Evolutionary conservation across 805 yeast species (phyloP), one percentile per base, ranked within the genome.

Genomic region (Wickerhamiella cacticola): DNA sequence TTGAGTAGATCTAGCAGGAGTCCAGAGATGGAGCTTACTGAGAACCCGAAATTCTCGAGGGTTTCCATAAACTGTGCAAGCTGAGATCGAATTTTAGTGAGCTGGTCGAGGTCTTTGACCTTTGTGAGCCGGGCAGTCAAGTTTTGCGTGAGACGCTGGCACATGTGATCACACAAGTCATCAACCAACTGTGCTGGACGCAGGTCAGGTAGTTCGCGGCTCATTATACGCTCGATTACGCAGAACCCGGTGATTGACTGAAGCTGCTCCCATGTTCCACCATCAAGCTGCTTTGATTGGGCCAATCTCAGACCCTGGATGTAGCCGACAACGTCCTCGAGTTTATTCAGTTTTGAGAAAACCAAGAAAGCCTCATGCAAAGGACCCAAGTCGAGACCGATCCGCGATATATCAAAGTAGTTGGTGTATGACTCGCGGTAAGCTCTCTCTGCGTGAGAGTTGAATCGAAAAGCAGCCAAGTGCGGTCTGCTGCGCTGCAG

Each of bases 391-490:
- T 79, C 79, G 26, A 86, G 71, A 15, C 66, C 64, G 3, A 71
- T 55, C n/a, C 61, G 59, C 4, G 67, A 66, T 45, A 72, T 74
- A 6, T 70, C 66, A 43, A 80, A 64, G 2, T 49, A 72, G 53
- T 67, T 69, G 49, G 62, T 60, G 45, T 67, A 65, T 0, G 79
- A 71, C 40, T 76, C 78, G 56, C 96, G 71, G 59, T 86, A 68
- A 5, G 94, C 76, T 6, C 75, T 63, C 62, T 89, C 97, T 4
- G 88, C 83, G 0, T 95, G 83, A 0, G 96, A 83, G 61, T 88
- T 88, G 54, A 89, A 74, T 56, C 82, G 79, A 61, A 76, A 84
- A 6, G 73, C 65, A 3, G 68, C 62, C 45, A 79, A 69, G 26
- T 68, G 67, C 4, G 64, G 66, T 50, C 73, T 72, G 7, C 65